phyloP scores from a whole-genome alignment of 139 green algal genomes.

The Chlorella sp. region DNA sequence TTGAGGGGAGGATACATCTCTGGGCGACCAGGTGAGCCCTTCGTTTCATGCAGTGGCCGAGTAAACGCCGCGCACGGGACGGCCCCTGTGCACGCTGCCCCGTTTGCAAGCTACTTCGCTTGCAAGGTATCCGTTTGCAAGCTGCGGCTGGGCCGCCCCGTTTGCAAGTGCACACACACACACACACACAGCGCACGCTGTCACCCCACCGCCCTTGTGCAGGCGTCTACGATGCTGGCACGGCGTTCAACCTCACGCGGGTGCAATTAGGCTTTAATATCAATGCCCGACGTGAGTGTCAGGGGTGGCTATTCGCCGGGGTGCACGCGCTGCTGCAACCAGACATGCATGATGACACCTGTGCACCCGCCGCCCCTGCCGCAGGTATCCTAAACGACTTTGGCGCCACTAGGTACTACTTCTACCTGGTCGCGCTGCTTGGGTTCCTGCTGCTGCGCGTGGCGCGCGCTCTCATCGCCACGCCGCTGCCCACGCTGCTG shows the following conservation, averaged over 20 bases:
- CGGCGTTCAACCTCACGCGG: conserved; percentile 16
- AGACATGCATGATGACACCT: too few species aligned
- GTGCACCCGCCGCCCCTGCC: too few species aligned
- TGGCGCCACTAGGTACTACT: conserved; percentile 11
- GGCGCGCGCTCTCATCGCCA: neutral
- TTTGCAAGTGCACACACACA: too few species aligned
- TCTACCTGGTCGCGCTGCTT: conserved; percentile 1
- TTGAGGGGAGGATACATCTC: too few species aligned
- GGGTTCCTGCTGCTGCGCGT: neutral
- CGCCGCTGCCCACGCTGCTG: neutral
- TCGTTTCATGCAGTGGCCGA: too few species aligned
- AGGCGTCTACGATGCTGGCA: conserved; percentile 11
- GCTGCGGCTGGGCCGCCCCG: neutral
- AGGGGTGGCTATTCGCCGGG: too few species aligned
- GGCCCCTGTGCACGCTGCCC: too few species aligned
- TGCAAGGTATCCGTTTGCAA: neutral
- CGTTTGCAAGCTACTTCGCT: neutral
- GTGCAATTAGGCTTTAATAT: conserved; percentile 26
- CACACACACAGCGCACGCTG: conserved; percentile 8
- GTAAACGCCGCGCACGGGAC: too few species aligned
- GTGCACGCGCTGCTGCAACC: too few species aligned
- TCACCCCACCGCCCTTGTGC: conserved; percentile 2
- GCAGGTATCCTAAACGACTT: conserved; percentile 27
- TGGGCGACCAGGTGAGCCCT: too few species aligned
- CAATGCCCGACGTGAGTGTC: conserved; percentile 1